Base-by-base conservation (phyloP, 164 flowering plant species). In the Aristolochia californica region DNA sequence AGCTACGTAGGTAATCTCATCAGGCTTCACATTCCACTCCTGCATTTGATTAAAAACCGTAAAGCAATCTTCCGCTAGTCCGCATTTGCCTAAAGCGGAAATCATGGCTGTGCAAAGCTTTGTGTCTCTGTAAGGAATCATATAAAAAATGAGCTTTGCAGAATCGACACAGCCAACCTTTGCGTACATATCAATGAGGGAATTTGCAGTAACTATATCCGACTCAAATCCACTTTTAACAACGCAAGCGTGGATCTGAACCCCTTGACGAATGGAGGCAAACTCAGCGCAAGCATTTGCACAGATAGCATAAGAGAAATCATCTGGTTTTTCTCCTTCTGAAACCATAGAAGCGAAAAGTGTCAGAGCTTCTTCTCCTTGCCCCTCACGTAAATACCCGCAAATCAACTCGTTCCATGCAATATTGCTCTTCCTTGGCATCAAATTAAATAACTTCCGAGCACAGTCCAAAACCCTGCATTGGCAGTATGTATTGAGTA, bases 371-470 rank as follows among this genome's bases (percentile, higher is more conserved):
- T 49, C 57, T 63, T 55, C 67, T 49, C 52, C 63, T 48, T 55
- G 44, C 25, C 45, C 71, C 23, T 45, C 48, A 4, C 48, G 60
- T 25, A 63, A 18, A 54, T 56, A 55, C 14, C 60, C 60, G 15
- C 64, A 63, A 20, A 63, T 68, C 71, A 68, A 57, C 26, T 62
- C 71, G 34, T 68, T 68, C 71, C 61, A 63, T 18, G 67, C 43
- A 28, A 63, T 59, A 30, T 25, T 54, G 26, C 52, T 56, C 43
- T 43, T 53, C 1, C 13, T 23, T 0, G 23, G 43, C 48, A 63
- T 58, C 8, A 9, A 52, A 58, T 62, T 34, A 25, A 67, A 57
- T 16, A 67, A 38, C 28, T 21, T 53, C 13, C 40, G 40, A 53
- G 45, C n/a, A 62, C 61, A 47, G 24, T 11, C 20, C 9, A 2